A percentile compares a stretch with the other conserved stretches of the same genome.
Conservation (phyloP, 352 stramenopile genomes). For the Thraustotheca clavata region DNA sequence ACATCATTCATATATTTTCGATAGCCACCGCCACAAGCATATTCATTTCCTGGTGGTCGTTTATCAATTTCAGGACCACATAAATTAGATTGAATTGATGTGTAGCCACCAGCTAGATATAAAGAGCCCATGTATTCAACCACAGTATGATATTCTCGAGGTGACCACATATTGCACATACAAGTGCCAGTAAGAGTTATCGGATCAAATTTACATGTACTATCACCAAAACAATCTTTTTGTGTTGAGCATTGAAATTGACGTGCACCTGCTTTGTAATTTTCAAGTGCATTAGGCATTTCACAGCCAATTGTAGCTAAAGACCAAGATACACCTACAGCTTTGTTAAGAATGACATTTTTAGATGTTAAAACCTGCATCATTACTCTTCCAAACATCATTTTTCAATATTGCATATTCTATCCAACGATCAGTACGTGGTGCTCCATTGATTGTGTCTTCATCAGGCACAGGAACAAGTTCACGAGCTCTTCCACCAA, state of each 20-base stretch:
- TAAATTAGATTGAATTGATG: slow-evolving; percentile 47
- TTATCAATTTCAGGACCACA: slow-evolving; percentile 56
- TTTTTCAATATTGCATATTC: slow-evolving; percentile 70
- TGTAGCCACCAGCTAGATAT: slow-evolving; percentile 58
- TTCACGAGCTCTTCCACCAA: slow-evolving; percentile 53
- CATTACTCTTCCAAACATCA: slow-evolving; percentile 67
- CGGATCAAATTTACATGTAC: slow-evolving; percentile 39
- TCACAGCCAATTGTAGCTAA: slow-evolving; percentile 56
- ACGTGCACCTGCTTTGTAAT: slow-evolving; percentile 38
- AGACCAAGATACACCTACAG: slow-evolving; percentile 38
- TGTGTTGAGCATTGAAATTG: slow-evolving; percentile 50
- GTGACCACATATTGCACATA: slow-evolving; percentile 69
- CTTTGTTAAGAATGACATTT: not conserved
- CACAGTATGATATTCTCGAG: slow-evolving; percentile 61
- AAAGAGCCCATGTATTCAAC: slow-evolving; percentile 32
- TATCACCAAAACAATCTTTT: slow-evolving; percentile 57
- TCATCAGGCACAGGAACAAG: slow-evolving; percentile 46
- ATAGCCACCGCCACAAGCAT: slow-evolving; percentile 52
- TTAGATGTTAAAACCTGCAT: slow-evolving; percentile 31
- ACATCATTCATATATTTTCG: slow-evolving; percentile 62
- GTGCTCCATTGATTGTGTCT: slow-evolving; percentile 28
- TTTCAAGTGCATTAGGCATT: slow-evolving; percentile 41
- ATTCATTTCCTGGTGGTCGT: slow-evolving; percentile 45
- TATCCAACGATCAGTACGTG: slow-evolving; percentile 40
- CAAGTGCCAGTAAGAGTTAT: slow-evolving; percentile 38